Conservation (phyloP, 495 filamentous ascomycete species). For the Aspergillus bertholletiae region DNA sequence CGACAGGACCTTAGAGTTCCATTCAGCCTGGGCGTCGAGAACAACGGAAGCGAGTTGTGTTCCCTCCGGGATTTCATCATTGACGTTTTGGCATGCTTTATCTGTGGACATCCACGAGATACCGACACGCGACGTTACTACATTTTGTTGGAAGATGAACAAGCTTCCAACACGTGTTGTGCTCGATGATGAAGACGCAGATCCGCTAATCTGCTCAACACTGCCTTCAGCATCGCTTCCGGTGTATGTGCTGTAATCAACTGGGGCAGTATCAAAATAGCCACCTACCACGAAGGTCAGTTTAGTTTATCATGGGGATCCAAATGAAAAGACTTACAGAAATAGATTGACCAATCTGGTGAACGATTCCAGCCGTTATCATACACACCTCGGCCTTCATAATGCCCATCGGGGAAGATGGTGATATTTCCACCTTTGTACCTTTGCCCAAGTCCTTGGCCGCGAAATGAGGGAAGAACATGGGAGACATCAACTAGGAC, state of each 20-base stretch:
- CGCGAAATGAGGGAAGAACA: constrained; percentile 60
- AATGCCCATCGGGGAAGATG: constrained; percentile 49
- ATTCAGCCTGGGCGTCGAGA: constrained; percentile 43
- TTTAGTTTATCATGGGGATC: not conserved
- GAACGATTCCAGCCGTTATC: constrained; percentile 61
- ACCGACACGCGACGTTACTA: constrained; percentile 61
- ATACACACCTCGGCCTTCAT: constrained; percentile 63
- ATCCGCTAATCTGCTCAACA: constrained; percentile 23
- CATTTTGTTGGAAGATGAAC: constrained; percentile 29
- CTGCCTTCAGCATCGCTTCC: constrained; percentile 26
- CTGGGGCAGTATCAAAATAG: constrained; percentile 49
- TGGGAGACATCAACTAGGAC: constrained; percentile 71
- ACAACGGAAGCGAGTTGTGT: constrained; percentile 47
- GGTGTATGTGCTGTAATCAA: constrained; percentile 28
- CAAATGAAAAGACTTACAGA: constrained; percentile 42
- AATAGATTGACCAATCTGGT: constrained; percentile 62
- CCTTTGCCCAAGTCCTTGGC: constrained; percentile 57
- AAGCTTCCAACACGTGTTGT: constrained; percentile 31
- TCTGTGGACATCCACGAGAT: constrained; percentile 65
- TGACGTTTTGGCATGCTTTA: constrained; percentile 59
- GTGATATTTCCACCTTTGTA: constrained; percentile 63
- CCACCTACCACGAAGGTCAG: constrained; percentile 35
- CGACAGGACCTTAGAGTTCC: constrained; percentile 60
- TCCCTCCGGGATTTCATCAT: constrained; percentile 53
- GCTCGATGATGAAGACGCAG: constrained; percentile 23